Conservation (phyloP, 1,139 yeast genomes). For the Candida freyschussii region DNA sequence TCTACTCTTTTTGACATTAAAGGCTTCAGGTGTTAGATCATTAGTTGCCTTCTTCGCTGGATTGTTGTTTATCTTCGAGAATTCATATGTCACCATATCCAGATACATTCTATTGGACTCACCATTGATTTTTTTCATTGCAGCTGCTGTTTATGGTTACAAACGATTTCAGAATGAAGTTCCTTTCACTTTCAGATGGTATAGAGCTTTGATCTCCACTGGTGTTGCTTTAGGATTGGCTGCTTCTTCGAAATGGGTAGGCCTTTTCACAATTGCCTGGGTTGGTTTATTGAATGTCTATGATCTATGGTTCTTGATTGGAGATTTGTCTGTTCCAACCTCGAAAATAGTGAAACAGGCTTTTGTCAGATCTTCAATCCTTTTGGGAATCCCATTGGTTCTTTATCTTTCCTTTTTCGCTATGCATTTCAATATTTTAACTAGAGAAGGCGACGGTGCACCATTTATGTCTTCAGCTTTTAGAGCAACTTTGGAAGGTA, state of each 20-base stretch:
- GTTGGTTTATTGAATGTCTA: conserved; percentile 69
- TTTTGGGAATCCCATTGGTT: conserved; percentile 65
- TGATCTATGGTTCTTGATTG: conserved; percentile 84
- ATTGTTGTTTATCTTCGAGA: conserved; percentile 69
- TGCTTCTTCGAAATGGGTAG: conserved; percentile 92
- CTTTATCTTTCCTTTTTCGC: conserved; percentile 73
- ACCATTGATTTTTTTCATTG: conserved; percentile 86
- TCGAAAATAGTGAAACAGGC: conserved; percentile 49
- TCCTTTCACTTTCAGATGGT: conserved; percentile 72
- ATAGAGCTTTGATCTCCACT: conserved; percentile 61
- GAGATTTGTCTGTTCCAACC: conserved; percentile 69
- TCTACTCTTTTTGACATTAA: conserved; percentile 73
- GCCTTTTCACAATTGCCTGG: conserved; percentile 92
- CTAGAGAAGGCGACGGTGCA: conserved; percentile 80
- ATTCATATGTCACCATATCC: conserved; percentile 82
- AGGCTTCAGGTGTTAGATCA: conserved; percentile 86
- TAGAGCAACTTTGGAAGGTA: conserved; percentile 70
- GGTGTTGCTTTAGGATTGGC: conserved; percentile 88
- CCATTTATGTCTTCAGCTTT: conserved; percentile 89
- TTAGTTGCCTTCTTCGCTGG: conserved; percentile 65
- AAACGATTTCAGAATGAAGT: conserved; percentile 75
- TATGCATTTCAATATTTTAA: conserved; percentile 69
- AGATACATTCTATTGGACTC: conserved; percentile 88
- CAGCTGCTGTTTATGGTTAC: conserved; percentile 75
- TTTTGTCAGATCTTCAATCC: conserved; percentile 47